phyloP scores from a whole-genome alignment of 1,139 yeast species.

The Hanseniaspora uvarum region DNA sequence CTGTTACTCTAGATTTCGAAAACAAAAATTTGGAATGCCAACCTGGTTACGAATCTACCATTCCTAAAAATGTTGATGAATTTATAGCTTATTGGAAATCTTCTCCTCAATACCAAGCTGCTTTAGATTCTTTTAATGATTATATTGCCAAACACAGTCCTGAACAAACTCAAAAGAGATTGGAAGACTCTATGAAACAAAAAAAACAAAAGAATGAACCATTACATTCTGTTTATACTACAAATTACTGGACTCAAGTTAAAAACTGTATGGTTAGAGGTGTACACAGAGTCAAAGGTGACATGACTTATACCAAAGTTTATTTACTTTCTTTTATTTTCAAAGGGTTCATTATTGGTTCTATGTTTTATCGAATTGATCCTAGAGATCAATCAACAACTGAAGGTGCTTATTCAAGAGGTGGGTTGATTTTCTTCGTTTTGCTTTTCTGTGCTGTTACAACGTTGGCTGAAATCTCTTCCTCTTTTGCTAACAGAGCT shows the following conservation, averaged over 20 bases:
- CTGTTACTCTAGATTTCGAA: constrained; percentile 40
- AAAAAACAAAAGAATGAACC: constrained; percentile 40
- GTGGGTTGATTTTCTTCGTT: constrained; percentile 49
- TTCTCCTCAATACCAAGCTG: constrained; percentile 40
- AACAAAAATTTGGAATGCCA: constrained; percentile 33
- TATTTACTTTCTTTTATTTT: constrained; percentile 41
- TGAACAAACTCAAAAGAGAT: constrained; percentile 37
- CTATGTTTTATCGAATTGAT: constrained; percentile 45
- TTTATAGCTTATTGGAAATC: constrained; percentile 47
- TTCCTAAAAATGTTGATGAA: constrained; percentile 51
- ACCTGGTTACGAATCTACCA: constrained; percentile 47
- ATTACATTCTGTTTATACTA: constrained; percentile 38
- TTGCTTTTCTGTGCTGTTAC: constrained; percentile 48
- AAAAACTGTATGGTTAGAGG: constrained; percentile 40
- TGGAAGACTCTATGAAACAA: constrained; percentile 35
- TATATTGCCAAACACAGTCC: constrained; percentile 34
- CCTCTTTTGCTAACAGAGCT: constrained; percentile 48
- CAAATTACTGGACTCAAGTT: constrained; percentile 41
- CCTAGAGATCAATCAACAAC: constrained; percentile 34
- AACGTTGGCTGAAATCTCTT: constrained; percentile 48
- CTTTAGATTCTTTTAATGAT: constrained; percentile 36
- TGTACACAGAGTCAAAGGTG: constrained; percentile 47
- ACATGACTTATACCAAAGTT: constrained; percentile 43
- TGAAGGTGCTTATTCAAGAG: constrained; percentile 46
- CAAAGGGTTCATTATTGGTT: constrained; percentile 46